These are phyloP conservation scores for Abrus precatorius DNA, from an alignment of 306 rosid species.

Conservation along the genomic window DNA sequence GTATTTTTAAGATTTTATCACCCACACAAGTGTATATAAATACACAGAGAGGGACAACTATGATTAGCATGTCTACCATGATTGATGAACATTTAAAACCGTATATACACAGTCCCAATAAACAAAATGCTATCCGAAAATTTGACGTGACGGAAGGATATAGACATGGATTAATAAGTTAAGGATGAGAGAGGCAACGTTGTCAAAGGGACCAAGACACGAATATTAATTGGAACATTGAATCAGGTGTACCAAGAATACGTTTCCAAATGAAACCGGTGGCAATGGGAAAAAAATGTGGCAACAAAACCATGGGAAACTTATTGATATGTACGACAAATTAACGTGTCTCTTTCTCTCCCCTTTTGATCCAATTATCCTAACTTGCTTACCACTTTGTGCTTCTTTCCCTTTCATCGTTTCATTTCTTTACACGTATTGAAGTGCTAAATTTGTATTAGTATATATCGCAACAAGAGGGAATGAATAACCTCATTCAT, in stretches of 20 bases:
- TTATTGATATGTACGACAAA: constrained; percentile 14
- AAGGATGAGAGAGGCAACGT: neutral
- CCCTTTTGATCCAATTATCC: constrained; percentile 16
- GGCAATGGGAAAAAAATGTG: constrained; percentile 56
- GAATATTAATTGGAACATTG: constrained; percentile 6
- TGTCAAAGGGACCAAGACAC: neutral
- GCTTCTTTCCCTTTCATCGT: constrained; percentile 32
- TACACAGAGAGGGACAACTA: neutral
- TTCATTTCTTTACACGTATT: constrained; percentile 40
- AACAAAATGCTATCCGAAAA: neutral
- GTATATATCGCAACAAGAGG: neutral
- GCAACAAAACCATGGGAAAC: constrained; percentile 55
- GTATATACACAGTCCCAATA: neutral
- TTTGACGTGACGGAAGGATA: constrained; percentile 25
- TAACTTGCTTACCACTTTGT: constrained; percentile 19
- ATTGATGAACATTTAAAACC: neutral
- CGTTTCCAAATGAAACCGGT: constrained; percentile 43
- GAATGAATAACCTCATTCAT: no score
- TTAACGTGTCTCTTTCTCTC: constrained; percentile 28
- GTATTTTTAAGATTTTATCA: constrained; percentile 20
- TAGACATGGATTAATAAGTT: neutral
- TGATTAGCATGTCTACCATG: neutral
- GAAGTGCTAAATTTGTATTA: neutral
- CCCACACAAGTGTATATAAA: neutral
- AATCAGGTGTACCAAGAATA: neutral